Base-by-base conservation (phyloP, 1,284 basidiomycete species). In the Puccinia novopanici region DNA sequence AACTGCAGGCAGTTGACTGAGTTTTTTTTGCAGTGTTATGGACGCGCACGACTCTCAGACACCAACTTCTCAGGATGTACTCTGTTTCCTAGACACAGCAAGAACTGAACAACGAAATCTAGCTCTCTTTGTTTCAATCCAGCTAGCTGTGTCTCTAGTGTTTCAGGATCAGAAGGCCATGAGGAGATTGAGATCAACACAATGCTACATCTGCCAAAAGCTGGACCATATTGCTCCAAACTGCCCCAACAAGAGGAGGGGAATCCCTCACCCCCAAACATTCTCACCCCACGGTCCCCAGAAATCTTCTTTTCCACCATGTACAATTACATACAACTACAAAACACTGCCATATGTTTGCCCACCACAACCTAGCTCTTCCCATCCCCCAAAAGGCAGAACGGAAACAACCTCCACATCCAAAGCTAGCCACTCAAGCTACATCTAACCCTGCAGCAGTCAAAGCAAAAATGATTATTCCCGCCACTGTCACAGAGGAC, bases 181-280 rank as follows among this genome's bases (percentile, higher is more conserved):
- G 10, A 19, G 3, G 8, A 54, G 15, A 54, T 24, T 24, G 22
- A 57, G 45, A 54, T 22, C 12, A n/a, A 22, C 5, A 24, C 55
- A 13, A 2, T 67, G 63, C 63, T 42, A 63, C 61, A 63, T 34
- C 61, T 63, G 61, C 61, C 12, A 63, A 4, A 63, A 30, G 24
- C 12, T 13, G 6, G 61, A 24, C 5, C 61, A 63, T 24, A 15
- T 63, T 9, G 61, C 12, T 6, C 27, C 30, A 19, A 24, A 63
- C 22, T 63, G 61, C 24, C 61, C 61, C 8, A 19, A 15, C 52
- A 54, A 54, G 52, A 54, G 19, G 52, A 8, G 22, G 4, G 52
- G 45, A 45, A 5, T 5, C 10, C 8, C 52, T n/a, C 5, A 22
- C 15, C 8, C 9, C 5, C 52, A 19, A 15, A 15, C 52, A 19